These are phyloP conservation scores for Xylariaceae sp. DNA, from an alignment of 2,329 filamentous ascomycete genomes.

Conservation along the genomic window DNA sequence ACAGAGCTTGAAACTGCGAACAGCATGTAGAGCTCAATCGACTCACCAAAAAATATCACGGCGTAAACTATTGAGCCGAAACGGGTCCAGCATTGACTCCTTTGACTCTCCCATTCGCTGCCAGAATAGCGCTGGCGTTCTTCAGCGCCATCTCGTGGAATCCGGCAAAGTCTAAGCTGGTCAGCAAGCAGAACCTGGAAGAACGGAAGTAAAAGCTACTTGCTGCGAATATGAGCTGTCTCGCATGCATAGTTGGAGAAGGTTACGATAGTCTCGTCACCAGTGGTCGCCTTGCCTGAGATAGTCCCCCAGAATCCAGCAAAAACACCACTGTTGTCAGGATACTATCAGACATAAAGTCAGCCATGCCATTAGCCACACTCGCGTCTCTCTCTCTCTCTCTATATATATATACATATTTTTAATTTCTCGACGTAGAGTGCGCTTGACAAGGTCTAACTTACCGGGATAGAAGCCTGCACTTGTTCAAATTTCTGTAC, in stretches of 20 bases:
- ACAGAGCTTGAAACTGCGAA: too few species aligned
- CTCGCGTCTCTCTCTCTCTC: neutral
- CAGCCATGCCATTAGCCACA: too few species aligned
- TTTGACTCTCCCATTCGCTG: neutral
- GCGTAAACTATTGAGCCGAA: slow-evolving; percentile 4
- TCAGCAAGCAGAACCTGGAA: neutral
- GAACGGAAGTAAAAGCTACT: neutral
- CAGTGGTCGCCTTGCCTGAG: neutral
- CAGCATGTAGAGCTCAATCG: too few species aligned
- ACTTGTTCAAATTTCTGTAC: slow-evolving; percentile 6
- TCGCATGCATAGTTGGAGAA: slow-evolving; percentile 8
- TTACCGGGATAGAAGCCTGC: slow-evolving; percentile 1
- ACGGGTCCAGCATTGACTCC: slow-evolving; percentile 2
- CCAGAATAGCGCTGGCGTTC: slow-evolving; percentile 7
- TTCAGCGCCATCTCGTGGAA: slow-evolving; percentile 9
- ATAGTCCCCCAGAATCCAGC: slow-evolving; percentile 4
- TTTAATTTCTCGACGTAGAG: neutral
- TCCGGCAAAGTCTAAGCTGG: slow-evolving; percentile 1
- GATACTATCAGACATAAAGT: neutral
- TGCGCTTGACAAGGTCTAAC: neutral
- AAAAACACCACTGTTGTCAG: slow-evolving; percentile 3
- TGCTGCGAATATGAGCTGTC: slow-evolving; percentile 2
- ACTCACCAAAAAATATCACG: neutral
- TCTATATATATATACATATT: neutral
- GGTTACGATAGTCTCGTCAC: slow-evolving; percentile 4